Evolutionary conservation across 176 grass and related monocot genomes (phyloP).

Genomic region (Luzula sylvatica): DNA sequence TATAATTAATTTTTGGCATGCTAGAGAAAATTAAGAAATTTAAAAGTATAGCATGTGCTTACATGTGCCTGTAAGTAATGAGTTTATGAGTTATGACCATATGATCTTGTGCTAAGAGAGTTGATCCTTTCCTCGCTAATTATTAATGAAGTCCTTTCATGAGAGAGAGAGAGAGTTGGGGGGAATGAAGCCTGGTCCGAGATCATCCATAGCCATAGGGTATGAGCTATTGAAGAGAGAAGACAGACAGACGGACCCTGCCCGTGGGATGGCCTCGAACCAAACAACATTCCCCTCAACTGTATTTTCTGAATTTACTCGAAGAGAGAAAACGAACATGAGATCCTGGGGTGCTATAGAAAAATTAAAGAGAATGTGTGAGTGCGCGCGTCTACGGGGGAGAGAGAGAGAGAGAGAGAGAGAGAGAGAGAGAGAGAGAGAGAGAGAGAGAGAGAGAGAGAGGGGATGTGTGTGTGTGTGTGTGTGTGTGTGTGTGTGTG

Average conservation of each 20-base stretch:
- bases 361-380: background rate
- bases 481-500: too few relatives aligned
- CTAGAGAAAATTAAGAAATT: too few relatives aligned
- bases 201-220: conserved; percentile 19
- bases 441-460: conserved; percentile 18
- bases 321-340: background rate
- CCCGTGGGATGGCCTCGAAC: conserved; percentile 51
- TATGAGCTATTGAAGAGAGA: background rate
- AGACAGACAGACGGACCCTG: background rate
- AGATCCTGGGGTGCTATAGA: background rate
- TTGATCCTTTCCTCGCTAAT: background rate
- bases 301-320: background rate
- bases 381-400: background rate
- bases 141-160: background rate
- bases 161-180: conserved; percentile 47
- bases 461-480: too few relatives aligned
- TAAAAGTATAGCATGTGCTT: too few relatives aligned
- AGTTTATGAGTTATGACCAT: background rate
- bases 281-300: conserved; percentile 99
- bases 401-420: too few relatives aligned
- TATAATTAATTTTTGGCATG: too few relatives aligned
- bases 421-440: too few relatives aligned
- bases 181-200: conserved; percentile 99
- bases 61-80: background rate
- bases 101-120: background rate